Evolutionary conservation across 129 eudicot genomes (phyloP).

Genomic region (Lonicera japonica): DNA sequence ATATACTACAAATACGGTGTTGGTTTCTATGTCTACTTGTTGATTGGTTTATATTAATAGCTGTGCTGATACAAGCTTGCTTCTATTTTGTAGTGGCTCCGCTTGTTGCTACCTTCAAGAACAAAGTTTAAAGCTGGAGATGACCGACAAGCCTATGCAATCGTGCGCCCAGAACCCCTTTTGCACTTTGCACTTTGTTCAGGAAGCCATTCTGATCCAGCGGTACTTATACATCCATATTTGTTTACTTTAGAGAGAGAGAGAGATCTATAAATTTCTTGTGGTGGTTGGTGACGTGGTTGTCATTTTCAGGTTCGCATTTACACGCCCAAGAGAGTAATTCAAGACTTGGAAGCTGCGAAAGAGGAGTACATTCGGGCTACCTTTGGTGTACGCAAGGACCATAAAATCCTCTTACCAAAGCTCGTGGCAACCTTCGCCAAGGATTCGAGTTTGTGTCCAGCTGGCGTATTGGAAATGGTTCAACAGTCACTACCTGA

Average conservation of each 20-base stretch:
- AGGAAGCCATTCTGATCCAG: conserved; percentile 98
- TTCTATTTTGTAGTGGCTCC: conserved; percentile 64
- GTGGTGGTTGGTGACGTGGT: not conserved
- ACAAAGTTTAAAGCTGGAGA: conserved; percentile 71
- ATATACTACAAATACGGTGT: not conserved
- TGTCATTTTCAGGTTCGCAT: conserved; percentile 57
- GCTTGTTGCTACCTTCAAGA: conserved; percentile 66
- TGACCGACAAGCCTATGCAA: conserved; percentile 71
- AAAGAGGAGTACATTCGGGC: conserved; percentile 93
- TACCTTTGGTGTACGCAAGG: conserved; percentile 79
- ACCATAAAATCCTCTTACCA: conserved; percentile 63
- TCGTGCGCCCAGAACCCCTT: conserved; percentile 89
- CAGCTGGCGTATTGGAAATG: conserved; percentile 70
- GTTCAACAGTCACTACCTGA: conserved; percentile 75
- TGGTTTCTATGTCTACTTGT: not conserved
- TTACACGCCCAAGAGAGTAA: conserved; percentile 73
- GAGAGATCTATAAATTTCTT: no score
- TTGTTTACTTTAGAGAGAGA: not conserved
- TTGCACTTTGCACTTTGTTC: conserved; percentile 86
- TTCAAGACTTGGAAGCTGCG: conserved; percentile 78
- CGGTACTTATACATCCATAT: conserved; percentile 38
- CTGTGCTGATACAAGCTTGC: conserved; percentile 10
- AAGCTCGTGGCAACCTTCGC: conserved; percentile 69
- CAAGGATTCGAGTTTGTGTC: conserved; percentile 68
- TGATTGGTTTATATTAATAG: not conserved